These are phyloP conservation scores for Noccaea caerulescens DNA, from an alignment of 345 rosid genomes.

Conservation along the genomic window DNA sequence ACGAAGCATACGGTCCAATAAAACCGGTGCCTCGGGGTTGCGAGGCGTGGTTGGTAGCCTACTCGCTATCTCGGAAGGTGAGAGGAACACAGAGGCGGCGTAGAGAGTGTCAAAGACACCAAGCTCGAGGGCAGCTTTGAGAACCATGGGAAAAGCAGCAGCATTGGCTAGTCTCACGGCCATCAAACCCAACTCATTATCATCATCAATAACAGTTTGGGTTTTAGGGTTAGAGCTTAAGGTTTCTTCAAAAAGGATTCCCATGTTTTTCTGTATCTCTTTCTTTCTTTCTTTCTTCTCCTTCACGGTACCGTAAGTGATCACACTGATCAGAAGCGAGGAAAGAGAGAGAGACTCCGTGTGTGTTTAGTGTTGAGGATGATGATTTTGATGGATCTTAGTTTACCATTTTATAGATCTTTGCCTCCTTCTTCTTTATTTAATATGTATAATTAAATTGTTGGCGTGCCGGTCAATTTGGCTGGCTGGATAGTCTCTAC, in stretches of 20 bases:
- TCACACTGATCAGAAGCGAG: neutral
- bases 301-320: neutral
- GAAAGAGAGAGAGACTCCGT: neutral
- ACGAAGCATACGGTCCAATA: slow-evolving; percentile 58
- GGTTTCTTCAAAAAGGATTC: slow-evolving; percentile 28
- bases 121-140: slow-evolving; percentile 54
- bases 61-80: slow-evolving; percentile 50
- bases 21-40: slow-evolving; percentile 49
- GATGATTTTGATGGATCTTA: slow-evolving; percentile 4
- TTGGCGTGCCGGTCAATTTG: neutral
- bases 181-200: slow-evolving; percentile 47
- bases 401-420: neutral
- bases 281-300: neutral
- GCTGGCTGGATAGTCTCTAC: neutral
- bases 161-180: slow-evolving; percentile 49
- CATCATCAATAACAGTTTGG: slow-evolving; percentile 18
- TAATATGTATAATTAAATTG: neutral
- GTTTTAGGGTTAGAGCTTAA: slow-evolving; percentile 21
- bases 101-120: slow-evolving; percentile 52
- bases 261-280: slow-evolving; percentile 13
- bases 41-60: slow-evolving; percentile 44
- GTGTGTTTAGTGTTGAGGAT: neutral
- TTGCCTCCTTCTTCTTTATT: neutral
- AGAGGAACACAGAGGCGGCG: slow-evolving; percentile 36
- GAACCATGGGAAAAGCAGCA: slow-evolving; percentile 49